phyloP scores from a whole-genome alignment of 2,329 filamentous ascomycete species.

The Apiospora saccharicola region DNA sequence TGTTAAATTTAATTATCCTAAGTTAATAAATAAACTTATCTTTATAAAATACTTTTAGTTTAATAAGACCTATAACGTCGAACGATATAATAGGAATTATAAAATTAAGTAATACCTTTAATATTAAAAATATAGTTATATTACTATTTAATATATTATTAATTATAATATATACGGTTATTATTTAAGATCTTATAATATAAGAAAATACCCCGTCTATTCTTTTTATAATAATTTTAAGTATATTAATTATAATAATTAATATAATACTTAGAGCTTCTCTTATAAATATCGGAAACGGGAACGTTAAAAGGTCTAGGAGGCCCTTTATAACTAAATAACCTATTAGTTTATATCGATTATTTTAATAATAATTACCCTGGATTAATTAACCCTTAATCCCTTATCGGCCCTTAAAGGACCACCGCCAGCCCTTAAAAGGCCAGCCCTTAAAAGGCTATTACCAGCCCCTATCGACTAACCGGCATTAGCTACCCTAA shows the following conservation, averaged over 20 bases:
- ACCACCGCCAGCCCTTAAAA: too few species aligned
- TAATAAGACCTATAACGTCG: neutral
- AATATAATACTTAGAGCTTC: neutral
- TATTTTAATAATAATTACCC: neutral
- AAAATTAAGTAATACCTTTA: neutral
- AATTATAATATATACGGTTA: neutral
- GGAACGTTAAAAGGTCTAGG: neutral
- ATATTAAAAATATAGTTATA: conserved; percentile 19
- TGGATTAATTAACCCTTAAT: neutral
- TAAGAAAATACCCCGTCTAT: neutral
- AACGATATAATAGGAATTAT: neutral
- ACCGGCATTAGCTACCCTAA: too few species aligned
- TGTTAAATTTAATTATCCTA: neutral
- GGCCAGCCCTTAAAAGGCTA: too few species aligned
- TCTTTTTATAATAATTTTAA: neutral
- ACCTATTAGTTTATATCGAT: neutral
- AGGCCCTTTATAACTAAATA: neutral
- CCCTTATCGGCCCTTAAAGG: too few species aligned
- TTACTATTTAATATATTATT: conserved; percentile 4
- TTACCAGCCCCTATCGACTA: too few species aligned
- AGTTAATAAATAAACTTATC: neutral
- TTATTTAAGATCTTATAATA: neutral
- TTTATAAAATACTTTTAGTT: neutral
- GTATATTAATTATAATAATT: neutral
- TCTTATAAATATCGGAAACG: neutral